These are phyloP conservation scores for Forsythia viridissima DNA, from an alignment of 257 asterid genomes.

Conservation along the genomic window DNA sequence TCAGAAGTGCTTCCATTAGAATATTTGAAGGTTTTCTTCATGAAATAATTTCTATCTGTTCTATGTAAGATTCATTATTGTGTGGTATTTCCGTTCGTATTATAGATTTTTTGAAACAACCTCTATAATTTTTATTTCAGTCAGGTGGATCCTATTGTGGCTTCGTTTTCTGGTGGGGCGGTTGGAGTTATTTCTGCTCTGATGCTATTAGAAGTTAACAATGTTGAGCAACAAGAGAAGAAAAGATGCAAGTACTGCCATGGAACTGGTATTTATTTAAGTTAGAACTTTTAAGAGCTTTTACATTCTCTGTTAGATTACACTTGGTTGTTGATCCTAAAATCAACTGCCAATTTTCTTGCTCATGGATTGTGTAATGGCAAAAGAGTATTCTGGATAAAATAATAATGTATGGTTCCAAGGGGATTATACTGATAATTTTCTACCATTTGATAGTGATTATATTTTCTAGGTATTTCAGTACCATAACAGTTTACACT, in stretches of 20 bases:
- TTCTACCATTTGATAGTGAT: neutral
- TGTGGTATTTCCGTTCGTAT: neutral
- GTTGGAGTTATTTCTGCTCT: slow-evolving; percentile 90
- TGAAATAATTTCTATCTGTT: neutral
- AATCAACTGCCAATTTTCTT: neutral
- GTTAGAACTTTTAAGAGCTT: neutral
- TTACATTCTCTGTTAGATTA: neutral
- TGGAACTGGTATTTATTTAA: slow-evolving; percentile 66
- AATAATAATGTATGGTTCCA: neutral
- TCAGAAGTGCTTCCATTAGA: neutral
- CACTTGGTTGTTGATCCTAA: neutral
- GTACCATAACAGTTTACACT: neutral
- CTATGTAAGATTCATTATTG: slow-evolving; percentile 5
- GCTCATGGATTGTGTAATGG: neutral
- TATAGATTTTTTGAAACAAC: slow-evolving; percentile 8
- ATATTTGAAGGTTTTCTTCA: neutral
- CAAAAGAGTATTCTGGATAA: neutral
- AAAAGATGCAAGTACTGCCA: slow-evolving; percentile 88
- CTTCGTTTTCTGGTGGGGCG: slow-evolving; percentile 97
- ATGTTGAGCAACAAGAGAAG: slow-evolving; percentile 88
- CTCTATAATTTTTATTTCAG: slow-evolving; percentile 41
- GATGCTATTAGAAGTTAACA: slow-evolving; percentile 83
- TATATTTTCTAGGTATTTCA: neutral
- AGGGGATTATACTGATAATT: neutral
- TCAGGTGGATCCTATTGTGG: slow-evolving; percentile 95